A percentile compares a stretch with the other conserved stretches of the same genome.
phyloP scores from a whole-genome alignment of 106 monocot genomes.

The Vanilla planifolia region DNA sequence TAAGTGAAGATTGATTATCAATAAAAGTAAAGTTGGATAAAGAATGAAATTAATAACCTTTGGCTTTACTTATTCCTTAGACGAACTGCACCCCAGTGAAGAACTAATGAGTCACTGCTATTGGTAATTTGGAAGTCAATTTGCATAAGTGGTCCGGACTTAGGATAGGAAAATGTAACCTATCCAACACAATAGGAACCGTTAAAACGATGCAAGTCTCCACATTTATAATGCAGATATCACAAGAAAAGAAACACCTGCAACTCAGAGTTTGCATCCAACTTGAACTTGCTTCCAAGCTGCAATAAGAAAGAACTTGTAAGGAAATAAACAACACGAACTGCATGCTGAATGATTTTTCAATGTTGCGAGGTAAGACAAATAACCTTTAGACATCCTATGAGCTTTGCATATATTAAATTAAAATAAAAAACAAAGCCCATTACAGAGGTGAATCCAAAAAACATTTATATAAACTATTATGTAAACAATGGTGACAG shows the following conservation, averaged over 20 bases:
- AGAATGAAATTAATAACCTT: neutral
- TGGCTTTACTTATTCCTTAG: constrained; percentile 46
- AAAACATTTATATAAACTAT: too few species aligned
- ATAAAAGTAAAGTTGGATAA: constrained; percentile 1
- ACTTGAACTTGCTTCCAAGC: constrained; percentile 52
- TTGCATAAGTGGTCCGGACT: constrained; percentile 22
- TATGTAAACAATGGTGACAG: too few species aligned
- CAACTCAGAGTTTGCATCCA: constrained; percentile 66
- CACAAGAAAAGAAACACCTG: constrained; percentile 31
- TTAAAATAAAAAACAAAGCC: too few species aligned
- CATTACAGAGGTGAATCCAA: too few species aligned
- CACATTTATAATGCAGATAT: neutral
- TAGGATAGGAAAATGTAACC: constrained; percentile 27
- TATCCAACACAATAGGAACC: constrained; percentile 15
- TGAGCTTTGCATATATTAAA: too few species aligned
- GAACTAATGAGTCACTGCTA: constrained; percentile 36
- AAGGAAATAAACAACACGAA: neutral
- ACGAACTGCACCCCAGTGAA: constrained; percentile 82
- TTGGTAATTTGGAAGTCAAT: constrained; percentile 57
- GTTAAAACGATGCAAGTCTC: neutral
- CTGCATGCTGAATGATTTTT: too few species aligned
- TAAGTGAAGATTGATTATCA: neutral
- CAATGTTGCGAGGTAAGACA: too few species aligned
- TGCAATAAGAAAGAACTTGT: constrained; percentile 20
- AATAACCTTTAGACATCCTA: too few species aligned